Evolutionary conservation across 2,329 filamentous ascomycete genomes (phyloP).

Genomic region (Biscogniauxia mediterranea): DNA sequence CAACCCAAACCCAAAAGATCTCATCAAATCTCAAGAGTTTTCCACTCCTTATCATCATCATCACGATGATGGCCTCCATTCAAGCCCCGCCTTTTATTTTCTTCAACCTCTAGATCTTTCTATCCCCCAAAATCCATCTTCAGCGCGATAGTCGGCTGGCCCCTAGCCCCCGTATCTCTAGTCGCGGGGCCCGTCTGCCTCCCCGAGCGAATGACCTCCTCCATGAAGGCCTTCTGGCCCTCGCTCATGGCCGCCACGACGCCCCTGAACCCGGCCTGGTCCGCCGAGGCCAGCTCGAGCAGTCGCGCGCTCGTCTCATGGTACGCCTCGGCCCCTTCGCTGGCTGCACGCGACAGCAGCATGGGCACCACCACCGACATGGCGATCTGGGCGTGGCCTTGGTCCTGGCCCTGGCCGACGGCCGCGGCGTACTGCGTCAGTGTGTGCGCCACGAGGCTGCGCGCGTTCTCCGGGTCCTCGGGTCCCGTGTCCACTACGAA

Average conservation of each 20-base stretch:
- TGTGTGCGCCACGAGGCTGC: conserved; percentile 68
- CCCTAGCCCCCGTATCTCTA: conserved; percentile 42
- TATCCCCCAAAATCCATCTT: conserved; percentile 82
- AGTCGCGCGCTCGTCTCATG: conserved; percentile 73
- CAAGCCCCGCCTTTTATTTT: too few relatives aligned
- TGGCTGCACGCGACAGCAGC: conserved; percentile 69
- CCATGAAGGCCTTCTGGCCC: conserved; percentile 73
- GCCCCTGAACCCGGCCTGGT: conserved; percentile 70
- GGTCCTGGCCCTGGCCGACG: conserved; percentile 34
- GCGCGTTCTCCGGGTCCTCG: conserved; percentile 77
- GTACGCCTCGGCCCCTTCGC: conserved; percentile 60
- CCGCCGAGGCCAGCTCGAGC: conserved; percentile 75
- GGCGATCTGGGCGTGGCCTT: conserved; percentile 52
- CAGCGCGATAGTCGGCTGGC: conserved; percentile 80
- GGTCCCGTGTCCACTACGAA: conserved; percentile 70
- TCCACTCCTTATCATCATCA: too few relatives aligned
- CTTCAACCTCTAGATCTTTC: too few relatives aligned
- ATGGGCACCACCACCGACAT: conserved; percentile 76
- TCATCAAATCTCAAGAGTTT: too few relatives aligned
- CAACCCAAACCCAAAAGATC: too few relatives aligned
- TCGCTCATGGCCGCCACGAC: conserved; percentile 70
- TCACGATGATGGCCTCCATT: too few relatives aligned
- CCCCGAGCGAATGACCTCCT: conserved; percentile 72
- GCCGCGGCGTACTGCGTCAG: conserved; percentile 68
- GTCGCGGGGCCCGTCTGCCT: conserved; percentile 44